Percentiles rank a stretch among this genome's conserved stretches.
Evolutionary conservation across 2,329 filamentous ascomycete species (phyloP).

Genomic region (Lachnellula hyalina): DNA sequence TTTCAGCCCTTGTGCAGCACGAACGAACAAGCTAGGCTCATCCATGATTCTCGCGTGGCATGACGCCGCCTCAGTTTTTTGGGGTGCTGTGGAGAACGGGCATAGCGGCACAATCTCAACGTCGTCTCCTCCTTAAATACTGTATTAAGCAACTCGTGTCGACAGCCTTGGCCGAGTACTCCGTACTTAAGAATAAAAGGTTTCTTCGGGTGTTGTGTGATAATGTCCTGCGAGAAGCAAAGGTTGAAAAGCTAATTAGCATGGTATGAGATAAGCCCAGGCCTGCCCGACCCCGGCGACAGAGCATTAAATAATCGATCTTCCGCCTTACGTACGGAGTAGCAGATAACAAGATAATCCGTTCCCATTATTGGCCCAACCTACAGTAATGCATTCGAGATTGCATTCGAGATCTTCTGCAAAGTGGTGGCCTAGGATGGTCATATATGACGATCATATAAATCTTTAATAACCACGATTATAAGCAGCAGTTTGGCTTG

Average conservation of each 20-base stretch:
- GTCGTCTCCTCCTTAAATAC: background rate
- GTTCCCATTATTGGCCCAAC: constrained; percentile 6
- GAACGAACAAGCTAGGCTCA: constrained; percentile 5
- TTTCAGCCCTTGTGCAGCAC: background rate
- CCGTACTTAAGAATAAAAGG: background rate
- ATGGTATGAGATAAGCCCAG: background rate
- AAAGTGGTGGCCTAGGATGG: background rate
- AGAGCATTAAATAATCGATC: constrained; percentile 2
- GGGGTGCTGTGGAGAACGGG: background rate
- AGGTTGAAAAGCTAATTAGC: background rate
- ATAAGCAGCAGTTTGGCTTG: background rate
- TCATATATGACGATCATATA: constrained; percentile 8
- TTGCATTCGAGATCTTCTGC: constrained; percentile 5
- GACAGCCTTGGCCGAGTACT: background rate
- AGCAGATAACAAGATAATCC: constrained; percentile 3
- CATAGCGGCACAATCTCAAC: background rate
- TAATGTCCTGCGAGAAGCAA: background rate
- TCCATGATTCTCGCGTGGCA: constrained; percentile 12
- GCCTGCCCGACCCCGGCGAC: background rate
- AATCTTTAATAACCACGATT: background rate
- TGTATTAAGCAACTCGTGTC: background rate
- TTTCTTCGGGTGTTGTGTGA: background rate
- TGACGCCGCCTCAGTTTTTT: background rate
- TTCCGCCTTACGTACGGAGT: constrained; percentile 3
- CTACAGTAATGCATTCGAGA: background rate